These are phyloP conservation scores for Bipolaris bicolor DNA, from an alignment of 2,329 filamentous ascomycete genomes.

Conservation along the genomic window DNA sequence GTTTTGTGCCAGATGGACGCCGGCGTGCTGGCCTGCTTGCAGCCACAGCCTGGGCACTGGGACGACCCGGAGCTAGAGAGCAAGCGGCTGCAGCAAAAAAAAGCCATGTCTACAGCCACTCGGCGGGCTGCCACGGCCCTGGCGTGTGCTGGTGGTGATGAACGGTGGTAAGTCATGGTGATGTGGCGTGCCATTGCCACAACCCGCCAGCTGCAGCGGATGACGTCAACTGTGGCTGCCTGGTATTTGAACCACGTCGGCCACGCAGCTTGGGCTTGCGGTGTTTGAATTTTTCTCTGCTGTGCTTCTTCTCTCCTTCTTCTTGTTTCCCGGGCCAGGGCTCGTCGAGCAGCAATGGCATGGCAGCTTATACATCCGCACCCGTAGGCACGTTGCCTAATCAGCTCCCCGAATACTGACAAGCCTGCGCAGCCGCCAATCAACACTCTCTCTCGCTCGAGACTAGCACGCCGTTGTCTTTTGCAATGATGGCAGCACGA, in stretches of 20 bases:
- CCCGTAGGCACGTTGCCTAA: not conserved
- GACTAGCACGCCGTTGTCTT: not conserved
- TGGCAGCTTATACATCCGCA: not conserved
- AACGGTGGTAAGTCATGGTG: not conserved
- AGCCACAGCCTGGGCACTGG: not conserved
- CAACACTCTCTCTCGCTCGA: not conserved
- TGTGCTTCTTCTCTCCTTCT: not conserved
- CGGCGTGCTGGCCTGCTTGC: not conserved
- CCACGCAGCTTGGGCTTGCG: not conserved
- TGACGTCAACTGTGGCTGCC: constrained; percentile 5
- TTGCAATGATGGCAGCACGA: not conserved
- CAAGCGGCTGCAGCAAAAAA: too few species aligned
- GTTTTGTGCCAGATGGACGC: not conserved
- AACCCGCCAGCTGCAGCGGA: not conserved
- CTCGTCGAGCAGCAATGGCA: not conserved
- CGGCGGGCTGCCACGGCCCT: not conserved
- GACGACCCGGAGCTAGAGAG: not conserved
- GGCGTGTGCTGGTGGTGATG: too few species aligned
- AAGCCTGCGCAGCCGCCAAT: not conserved
- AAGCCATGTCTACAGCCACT: not conserved
- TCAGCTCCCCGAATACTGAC: not conserved
- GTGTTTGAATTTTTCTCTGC: not conserved
- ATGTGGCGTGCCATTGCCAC: not conserved
- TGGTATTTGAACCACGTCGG: constrained; percentile 6
- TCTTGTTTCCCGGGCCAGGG: too few species aligned